Base-by-base conservation (phyloP, 148 eudicot species). In the Rhododendron griersonianum region DNA sequence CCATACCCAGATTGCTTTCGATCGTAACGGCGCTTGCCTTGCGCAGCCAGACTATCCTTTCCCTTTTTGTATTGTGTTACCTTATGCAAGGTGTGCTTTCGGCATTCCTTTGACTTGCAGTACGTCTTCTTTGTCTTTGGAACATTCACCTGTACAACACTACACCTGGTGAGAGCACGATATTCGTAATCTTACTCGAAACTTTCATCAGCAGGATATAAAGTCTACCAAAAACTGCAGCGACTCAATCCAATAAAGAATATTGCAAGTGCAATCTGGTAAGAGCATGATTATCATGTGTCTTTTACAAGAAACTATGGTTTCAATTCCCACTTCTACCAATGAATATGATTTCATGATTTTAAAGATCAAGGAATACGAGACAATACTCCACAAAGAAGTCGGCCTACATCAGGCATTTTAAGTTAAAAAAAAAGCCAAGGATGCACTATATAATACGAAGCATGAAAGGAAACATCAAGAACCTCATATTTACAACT, bases 11-110 rank as follows among this genome's bases (percentile, higher is more conserved):
- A 93, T 74, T 93, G 94, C 51, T 95, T 95, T 77, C 98, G 87
- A 65, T 95, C 98, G 87, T 93, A 93, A 89, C 98, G 96, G 28
- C 98, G 91, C 90, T 95, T 95, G 41, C 96, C 96, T 53, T 94
- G 98, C 39, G 89, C 98, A 7, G 96, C 98, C 92, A 94, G 91
- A 83, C 96, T 93, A 83, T 95, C 96, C 81, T 95, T 95, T 0
- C 98, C 98, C 91, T 95, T 93, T 90, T 95, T 95, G 91, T 95
- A 95, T 63, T 95, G 98, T 14, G 98, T 95, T 45, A 95, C 98
- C 90, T 93, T 95, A 84, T 95, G 98, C 84, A 91, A 82, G 79
- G 96, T 92, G 88, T 95, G 98, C 91, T 95, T 95, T 85, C 69
- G 86, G 93, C 98, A 95, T 39, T 92, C 93, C 92, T 95, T 95